These are phyloP conservation scores for Dioscorea dumetorum DNA, from an alignment of 106 monocot species.

Conservation along the genomic window DNA sequence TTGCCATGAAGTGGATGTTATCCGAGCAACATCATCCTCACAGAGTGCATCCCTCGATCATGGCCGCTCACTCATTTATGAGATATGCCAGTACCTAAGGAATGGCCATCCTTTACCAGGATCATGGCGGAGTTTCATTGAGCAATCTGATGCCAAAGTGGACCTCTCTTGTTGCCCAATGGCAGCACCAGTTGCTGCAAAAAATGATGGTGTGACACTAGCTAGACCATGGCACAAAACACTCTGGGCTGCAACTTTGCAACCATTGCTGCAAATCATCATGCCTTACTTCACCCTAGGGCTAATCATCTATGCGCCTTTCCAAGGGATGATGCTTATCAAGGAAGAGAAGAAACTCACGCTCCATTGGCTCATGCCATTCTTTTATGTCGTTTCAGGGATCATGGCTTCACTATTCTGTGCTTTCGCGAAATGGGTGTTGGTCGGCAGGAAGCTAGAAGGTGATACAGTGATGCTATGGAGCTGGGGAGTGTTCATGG, in stretches of 20 bases:
- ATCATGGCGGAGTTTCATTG: constrained; percentile 37
- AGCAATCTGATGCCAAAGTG: constrained; percentile 40
- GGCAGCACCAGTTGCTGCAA: constrained; percentile 3
- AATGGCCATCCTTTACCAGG: constrained; percentile 30
- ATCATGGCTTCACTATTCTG: constrained; percentile 14
- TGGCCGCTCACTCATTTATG: constrained; percentile 41
- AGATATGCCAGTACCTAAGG: constrained; percentile 44
- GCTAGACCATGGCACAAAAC: constrained; percentile 32
- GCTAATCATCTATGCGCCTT: constrained; percentile 16
- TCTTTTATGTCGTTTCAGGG: constrained; percentile 35
- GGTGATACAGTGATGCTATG: constrained; percentile 32
- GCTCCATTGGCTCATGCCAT: constrained; percentile 23
- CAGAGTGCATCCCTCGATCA: constrained; percentile 52
- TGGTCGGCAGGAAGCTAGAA: constrained; percentile 33
- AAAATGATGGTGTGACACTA: constrained; percentile 4
- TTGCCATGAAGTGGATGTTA: constrained; percentile 33
- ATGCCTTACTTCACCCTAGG: constrained; percentile 30
- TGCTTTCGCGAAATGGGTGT: constrained; percentile 29
- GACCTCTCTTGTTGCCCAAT: constrained; percentile 40
- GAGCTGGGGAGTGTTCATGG: constrained; percentile 33
- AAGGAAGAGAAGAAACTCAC: constrained; percentile 1
- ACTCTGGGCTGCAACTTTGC: constrained; percentile 24
- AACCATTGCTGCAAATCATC: constrained; percentile 44
- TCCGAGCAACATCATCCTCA: constrained; percentile 32
- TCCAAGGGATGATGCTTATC: constrained; percentile 12